Percentiles rank a stretch among this genome's conserved stretches.
Conservation (phyloP, 768 basidiomycete species). For the Suillus alpinus region DNA sequence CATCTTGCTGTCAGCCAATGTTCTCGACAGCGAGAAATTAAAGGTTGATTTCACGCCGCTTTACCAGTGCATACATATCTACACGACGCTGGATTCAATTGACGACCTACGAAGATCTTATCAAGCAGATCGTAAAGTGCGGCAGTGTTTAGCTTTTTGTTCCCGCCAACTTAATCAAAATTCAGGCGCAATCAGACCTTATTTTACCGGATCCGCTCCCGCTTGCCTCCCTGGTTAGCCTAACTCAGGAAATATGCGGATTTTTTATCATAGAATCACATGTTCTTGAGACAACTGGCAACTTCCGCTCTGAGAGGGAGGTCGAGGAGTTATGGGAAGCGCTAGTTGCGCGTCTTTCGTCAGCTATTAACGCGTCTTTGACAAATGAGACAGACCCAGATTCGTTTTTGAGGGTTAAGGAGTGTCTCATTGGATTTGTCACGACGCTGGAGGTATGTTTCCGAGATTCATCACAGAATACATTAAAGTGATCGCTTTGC, state of each 20-base stretch:
- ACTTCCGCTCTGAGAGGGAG: slow-evolving; percentile 87
- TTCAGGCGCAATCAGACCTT: slow-evolving; percentile 92
- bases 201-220: slow-evolving; percentile 80
- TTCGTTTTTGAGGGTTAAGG: slow-evolving; percentile 78
- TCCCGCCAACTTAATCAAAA: slow-evolving; percentile 13
- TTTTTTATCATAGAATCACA: slow-evolving; percentile 97
- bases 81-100: slow-evolving; percentile 85
- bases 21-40: slow-evolving; percentile 87
- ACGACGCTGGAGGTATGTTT: slow-evolving; percentile 83
- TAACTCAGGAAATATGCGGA: slow-evolving; percentile 92
- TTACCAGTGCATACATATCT: slow-evolving; percentile 96
- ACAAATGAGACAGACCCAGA: slow-evolving; percentile 76
- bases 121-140: slow-evolving; percentile 93
- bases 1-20: slow-evolving; percentile 57
- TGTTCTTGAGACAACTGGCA: slow-evolving; percentile 83
- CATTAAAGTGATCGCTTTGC: slow-evolving; percentile 8
- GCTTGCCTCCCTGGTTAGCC: slow-evolving; percentile 60
- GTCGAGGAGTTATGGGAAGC: slow-evolving; percentile 96
- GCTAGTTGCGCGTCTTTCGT: slow-evolving; percentile 69
- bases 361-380: slow-evolving; percentile 71
- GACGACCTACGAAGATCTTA: slow-evolving; percentile 89
- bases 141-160: not conserved
- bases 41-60: slow-evolving; percentile 92
- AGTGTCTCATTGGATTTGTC: slow-evolving; percentile 78
- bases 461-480: not conserved